A percentile compares a stretch with the other conserved stretches of the same genome.
phyloP scores from a whole-genome alignment of 2,329 filamentous ascomycete species.

The Aspergillus aculeatinus region DNA sequence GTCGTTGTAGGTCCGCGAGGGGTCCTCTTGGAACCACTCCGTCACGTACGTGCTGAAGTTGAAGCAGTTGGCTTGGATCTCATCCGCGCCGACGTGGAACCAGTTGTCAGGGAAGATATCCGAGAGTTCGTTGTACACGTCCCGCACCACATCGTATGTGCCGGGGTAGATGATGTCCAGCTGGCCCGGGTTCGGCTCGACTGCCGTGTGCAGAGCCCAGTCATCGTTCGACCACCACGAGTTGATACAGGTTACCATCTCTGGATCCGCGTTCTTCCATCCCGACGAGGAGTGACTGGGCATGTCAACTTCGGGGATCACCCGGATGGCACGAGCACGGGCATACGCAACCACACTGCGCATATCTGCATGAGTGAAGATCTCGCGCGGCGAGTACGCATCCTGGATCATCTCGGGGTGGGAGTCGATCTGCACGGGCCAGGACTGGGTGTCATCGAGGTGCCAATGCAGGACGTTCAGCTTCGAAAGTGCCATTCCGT shows the following conservation, averaged over 20 bases:
- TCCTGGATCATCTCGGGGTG: constrained; percentile 56
- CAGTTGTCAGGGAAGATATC: constrained; percentile 52
- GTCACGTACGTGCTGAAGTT: constrained; percentile 54
- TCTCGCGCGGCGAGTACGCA: constrained; percentile 53
- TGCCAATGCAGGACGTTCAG: constrained; percentile 61
- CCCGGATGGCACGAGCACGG: constrained; percentile 56
- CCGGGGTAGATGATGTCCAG: constrained; percentile 57
- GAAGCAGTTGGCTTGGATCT: constrained; percentile 57
- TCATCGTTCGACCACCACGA: constrained; percentile 63
- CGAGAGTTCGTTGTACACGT: constrained; percentile 56
- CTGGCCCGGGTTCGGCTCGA: constrained; percentile 58
- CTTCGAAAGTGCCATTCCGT: constrained; percentile 57
- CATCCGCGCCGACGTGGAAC: constrained; percentile 59
- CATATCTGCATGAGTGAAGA: constrained; percentile 47
- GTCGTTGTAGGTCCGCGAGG: constrained; percentile 52
- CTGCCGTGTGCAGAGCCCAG: constrained; percentile 55
- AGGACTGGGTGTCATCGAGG: constrained; percentile 56
- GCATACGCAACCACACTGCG: constrained; percentile 51
- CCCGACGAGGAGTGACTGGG: constrained; percentile 58
- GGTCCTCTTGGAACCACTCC: constrained; percentile 52
- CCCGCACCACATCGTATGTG: constrained; percentile 55
- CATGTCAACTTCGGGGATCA: constrained; percentile 64
- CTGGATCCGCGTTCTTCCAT: constrained; percentile 57
- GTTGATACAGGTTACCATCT: constrained; percentile 56
- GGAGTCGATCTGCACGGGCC: constrained; percentile 51